A percentile compares a stretch with the other conserved stretches of the same genome.
Evolutionary conservation across 495 filamentous ascomycete genomes (phyloP).

Genomic region (Rusavskia elegans): DNA sequence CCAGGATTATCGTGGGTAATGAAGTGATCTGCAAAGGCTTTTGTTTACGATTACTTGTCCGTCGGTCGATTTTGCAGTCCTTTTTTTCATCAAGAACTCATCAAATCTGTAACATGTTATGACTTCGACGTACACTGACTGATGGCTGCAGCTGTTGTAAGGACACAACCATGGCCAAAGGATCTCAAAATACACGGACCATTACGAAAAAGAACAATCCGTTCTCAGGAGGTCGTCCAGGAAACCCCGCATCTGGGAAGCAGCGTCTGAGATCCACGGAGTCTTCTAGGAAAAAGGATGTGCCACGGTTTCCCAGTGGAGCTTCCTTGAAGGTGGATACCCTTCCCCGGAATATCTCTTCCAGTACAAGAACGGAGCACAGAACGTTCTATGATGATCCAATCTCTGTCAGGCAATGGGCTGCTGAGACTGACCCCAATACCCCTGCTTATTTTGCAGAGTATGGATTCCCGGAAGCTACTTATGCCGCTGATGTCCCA

Average conservation of each 20-base stretch:
- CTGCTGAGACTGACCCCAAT: conserved; percentile 6
- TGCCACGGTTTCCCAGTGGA: neutral
- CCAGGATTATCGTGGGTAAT: no score
- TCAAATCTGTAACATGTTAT: no score
- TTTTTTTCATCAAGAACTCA: neutral
- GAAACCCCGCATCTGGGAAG: neutral
- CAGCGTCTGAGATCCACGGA: conserved; percentile 2
- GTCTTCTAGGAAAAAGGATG: conserved; percentile 2
- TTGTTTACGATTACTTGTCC: neutral
- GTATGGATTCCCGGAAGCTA: neutral
- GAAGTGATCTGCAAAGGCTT: no score
- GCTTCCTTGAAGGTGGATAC: neutral
- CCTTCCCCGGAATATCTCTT: neutral
- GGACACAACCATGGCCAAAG: conserved; percentile 2
- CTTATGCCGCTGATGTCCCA: neutral
- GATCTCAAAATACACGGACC: neutral
- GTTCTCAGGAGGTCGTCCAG: conserved; percentile 1
- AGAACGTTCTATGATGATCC: conserved; percentile 2
- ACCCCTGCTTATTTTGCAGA: neutral
- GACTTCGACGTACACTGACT: neutral
- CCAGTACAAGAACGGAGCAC: conserved; percentile 2
- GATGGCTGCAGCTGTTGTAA: conserved; percentile 2
- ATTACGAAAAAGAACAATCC: conserved; percentile 6
- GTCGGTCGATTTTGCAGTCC: neutral
- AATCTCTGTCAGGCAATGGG: conserved; percentile 8